Percentiles rank a stretch among this genome's conserved stretches.
Evolutionary conservation across 345 rosid species (phyloP).

Genomic region (Salix viminalis): DNA sequence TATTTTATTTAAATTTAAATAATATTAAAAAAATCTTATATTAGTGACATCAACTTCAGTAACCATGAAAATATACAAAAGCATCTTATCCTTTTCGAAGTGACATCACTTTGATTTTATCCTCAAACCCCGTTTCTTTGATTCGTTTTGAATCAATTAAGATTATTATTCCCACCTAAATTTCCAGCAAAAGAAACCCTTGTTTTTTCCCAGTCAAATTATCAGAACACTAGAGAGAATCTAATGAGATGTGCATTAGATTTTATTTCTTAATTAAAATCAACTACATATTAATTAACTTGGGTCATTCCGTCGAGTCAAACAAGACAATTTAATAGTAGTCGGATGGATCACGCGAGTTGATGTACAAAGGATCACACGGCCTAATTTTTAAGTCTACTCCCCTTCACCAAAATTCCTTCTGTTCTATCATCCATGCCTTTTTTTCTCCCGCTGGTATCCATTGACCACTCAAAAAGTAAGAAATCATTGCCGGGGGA

Average conservation of each 20-base stretch:
- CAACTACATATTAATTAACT: no score
- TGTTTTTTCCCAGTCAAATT: no score
- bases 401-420: no score
- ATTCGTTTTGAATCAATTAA: background rate
- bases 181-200: no score
- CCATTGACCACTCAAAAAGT: conserved; percentile 16
- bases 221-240: no score
- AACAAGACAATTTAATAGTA: background rate
- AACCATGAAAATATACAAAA: background rate
- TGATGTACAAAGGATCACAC: conserved; percentile 11
- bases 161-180: no score
- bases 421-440: background rate
- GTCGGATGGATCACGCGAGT: conserved; percentile 19
- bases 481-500: no score
- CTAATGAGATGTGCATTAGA: no score
- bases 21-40: no score
- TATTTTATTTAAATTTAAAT: no score
- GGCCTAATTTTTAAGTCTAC: background rate
- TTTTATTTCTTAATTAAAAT: no score
- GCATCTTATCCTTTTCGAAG: conserved; percentile 7
- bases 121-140: background rate
- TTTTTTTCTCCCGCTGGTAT: background rate
- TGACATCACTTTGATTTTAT: background rate
- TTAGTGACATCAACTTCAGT: background rate
- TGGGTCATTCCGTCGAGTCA: background rate